Evolutionary conservation across 257 asterid species (phyloP), one percentile per base, ranked within the genome.

Genomic region (Solanum habrochaites): DNA sequence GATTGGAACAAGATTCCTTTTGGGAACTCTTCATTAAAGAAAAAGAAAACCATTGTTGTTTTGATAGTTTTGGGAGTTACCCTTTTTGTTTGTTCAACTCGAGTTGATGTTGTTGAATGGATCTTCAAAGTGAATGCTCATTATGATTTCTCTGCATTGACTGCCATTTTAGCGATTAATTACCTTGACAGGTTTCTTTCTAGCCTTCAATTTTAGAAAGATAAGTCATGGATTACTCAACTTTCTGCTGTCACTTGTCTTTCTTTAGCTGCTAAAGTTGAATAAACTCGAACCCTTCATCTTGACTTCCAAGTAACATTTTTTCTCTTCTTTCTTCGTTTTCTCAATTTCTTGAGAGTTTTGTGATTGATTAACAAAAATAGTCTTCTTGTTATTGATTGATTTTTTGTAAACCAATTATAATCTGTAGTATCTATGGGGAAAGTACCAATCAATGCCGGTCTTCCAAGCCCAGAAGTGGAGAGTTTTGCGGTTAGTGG

Each of bases 201-300:
- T 4, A 87, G 91, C 81, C 85, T 94, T 37, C 87, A 80, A 25
- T 85, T 86, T 87, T 90, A 89, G 82, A 75, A 88, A 13, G 95
- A 95, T 4, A 91, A 94, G 92, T 97, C 99, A 42, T 97, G 99
- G 99, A 92, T 91, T 94, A 91, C 92, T 91, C 99, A 93, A 78
- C 98, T 96, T 69, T 91, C 92, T 27, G 93, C 99, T 58, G 98
- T 95, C 8, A 87, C 99, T 70, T 97, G 98, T 82, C 93, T 95
- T 85, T 96, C 99, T 69, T 89, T 97, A 3, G 99, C 99, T 88
- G 98, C 98, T 10, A 97, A 97, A 90, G 96, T 97, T 82, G 98
- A 95, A 88, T 99, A 97, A 83, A 93, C 95, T 35, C 88, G 91
- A 9, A 97, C 99, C 71, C 96, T 94, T n/a, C 98, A 95, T 74